Evolutionary conservation across 352 stramenopile species (phyloP), one percentile per base, ranked within the genome.

Genomic region (Pythium folliculosum): DNA sequence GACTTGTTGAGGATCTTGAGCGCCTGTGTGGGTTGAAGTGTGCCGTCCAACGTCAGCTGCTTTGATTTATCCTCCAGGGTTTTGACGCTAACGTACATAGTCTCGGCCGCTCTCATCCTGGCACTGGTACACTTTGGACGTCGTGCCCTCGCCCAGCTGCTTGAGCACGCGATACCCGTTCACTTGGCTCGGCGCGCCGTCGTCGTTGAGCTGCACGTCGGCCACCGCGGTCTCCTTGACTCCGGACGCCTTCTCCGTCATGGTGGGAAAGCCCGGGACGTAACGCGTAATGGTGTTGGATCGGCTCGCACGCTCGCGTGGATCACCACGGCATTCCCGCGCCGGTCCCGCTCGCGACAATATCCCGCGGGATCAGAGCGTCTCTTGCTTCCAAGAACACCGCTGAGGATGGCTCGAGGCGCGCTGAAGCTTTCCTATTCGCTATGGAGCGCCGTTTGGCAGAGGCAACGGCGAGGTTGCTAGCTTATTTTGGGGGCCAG

Each of bases 1-100:
- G 84, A 94, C 51, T 92, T 94, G 70, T 92, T 92, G n/a, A 94
- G 73, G 54, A 92, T 76, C 55, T 94, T 94, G 38, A 94, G 74
- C 6, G 86, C 86, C 84, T 94, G 44, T 45, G 38, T 45, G 38
- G 27, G 27, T 32, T 32, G 9, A 21, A 13, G 9, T 14, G 8
- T 14, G 17, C 17, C 32, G 32, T 37, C 9, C 12, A 40, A 40
- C 1, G 12, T 47, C 40, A 55, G 49, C n/a, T n/a, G n/a, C n/a
- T n/a, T n/a, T n/a, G n/a, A 16, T 40, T 13, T 13, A 14, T 23
- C 23, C 19, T 7, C 44, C 17, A 19, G n/a, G 6, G 1, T 50
- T 50, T 0, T 17, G 16, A 44, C 2, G 12, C 17, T 16, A 16
- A 76, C 80, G 32, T 72, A 93, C 85, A 65, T 82, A 93, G 55